Evolutionary conservation across 306 rosid genomes (phyloP), one percentile per base, ranked within the genome.

Genomic region (Elaeagnus macrophylla): DNA sequence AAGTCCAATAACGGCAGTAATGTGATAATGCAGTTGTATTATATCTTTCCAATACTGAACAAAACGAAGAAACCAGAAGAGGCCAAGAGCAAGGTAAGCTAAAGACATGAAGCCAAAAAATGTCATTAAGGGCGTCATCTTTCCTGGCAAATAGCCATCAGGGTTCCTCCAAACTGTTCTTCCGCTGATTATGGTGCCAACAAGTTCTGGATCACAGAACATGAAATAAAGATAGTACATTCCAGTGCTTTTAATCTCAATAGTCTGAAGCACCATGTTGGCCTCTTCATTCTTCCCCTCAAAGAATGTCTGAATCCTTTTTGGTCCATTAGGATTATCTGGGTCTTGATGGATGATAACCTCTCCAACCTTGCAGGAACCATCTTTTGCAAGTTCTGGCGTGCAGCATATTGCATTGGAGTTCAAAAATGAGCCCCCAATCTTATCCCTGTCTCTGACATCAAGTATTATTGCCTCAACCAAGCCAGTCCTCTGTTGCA

Each of bases 151-250:
- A 67, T 80, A 83, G 67, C 93, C 87, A 65, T 83, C 81, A 0
- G 93, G 87, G 59, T 80, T 83, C 67, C 87, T 78, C 94, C 94
- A 84, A 62, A 84, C 88, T 9, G 94, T 77, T 54, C 85, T 75
- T 68, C 85, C 87, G 7, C 77, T 70, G 39, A 84, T 71, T 16
- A 69, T 36, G 1, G 94, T 75, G 63, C 70, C 88, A 56, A 72
- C 75, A 47, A 84, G 71, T 43, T 75, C 84, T 59, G 93, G 93
- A 75, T 83, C 93, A 68, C 93, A 83, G 56, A 83, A 80, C 93
- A 80, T 83, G 57, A 83, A 83, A 63, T 83, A 80, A 5, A 83
- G 70, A 57, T 77, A 83, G 65, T 83, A 83, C 87, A 83, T 80
- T 58, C 93, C 93, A 46, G 87, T 77, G 43, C 79, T 80, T 47